These are phyloP conservation scores for Phytophthora cajani DNA, from an alignment of 352 stramenopile species.

Conservation along the genomic window DNA sequence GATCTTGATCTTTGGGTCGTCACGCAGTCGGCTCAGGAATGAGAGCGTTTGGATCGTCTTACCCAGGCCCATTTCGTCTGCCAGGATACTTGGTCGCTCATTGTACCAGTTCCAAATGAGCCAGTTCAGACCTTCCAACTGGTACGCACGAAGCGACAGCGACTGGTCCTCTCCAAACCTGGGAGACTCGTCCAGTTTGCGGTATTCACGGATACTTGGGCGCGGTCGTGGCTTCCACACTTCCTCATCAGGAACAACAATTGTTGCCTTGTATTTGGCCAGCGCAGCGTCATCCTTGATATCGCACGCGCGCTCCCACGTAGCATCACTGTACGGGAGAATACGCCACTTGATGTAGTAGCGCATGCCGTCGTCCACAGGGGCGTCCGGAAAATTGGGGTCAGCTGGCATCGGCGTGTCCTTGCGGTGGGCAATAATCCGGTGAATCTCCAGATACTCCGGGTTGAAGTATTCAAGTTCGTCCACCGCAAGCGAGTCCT, in stretches of 20 bases:
- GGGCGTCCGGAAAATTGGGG: slow-evolving; percentile 60
- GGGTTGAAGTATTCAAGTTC: slow-evolving; percentile 92
- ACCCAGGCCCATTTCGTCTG: slow-evolving; percentile 93
- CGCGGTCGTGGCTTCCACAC: slow-evolving; percentile 66
- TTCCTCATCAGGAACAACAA: slow-evolving; percentile 66
- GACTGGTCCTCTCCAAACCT: slow-evolving; percentile 77
- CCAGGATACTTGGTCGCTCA: slow-evolving; percentile 86
- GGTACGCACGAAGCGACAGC: slow-evolving; percentile 81
- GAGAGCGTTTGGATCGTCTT: slow-evolving; percentile 94
- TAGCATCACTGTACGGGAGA: slow-evolving; percentile 86
- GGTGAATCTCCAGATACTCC: slow-evolving; percentile 90
- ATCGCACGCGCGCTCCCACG: slow-evolving; percentile 88
- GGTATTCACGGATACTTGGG: slow-evolving; percentile 82
- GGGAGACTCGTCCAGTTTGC: slow-evolving; percentile 84
- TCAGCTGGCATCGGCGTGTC: slow-evolving; percentile 65
- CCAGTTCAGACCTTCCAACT: slow-evolving; percentile 91
- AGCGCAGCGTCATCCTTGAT: slow-evolving; percentile 88
- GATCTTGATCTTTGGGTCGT: slow-evolving; percentile 90
- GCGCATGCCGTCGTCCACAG: slow-evolving; percentile 85
- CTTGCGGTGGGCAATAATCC: slow-evolving; percentile 80
- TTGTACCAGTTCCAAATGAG: slow-evolving; percentile 93
- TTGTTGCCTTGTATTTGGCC: slow-evolving; percentile 67
- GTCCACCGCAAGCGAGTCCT: slow-evolving; percentile 44
- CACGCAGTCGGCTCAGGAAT: slow-evolving; percentile 95
- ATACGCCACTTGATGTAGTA: slow-evolving; percentile 91